Percentiles rank a stretch among this genome's conserved stretches.
phyloP scores from a whole-genome alignment of 2,329 filamentous ascomycete species.

The Blastomyces emzantsi region DNA sequence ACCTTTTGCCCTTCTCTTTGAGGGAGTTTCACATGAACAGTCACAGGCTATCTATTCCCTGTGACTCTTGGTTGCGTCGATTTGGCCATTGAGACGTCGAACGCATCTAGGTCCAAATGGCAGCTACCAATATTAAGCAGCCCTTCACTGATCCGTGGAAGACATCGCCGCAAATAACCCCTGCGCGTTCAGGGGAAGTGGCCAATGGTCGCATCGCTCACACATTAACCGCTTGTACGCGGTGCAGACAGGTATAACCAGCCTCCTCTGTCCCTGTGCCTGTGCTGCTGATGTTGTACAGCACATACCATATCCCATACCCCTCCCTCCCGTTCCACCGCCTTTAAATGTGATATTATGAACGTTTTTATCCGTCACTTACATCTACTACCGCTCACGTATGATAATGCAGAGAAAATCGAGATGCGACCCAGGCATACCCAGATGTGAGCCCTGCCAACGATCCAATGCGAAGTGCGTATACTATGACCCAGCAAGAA shows the following conservation, averaged over 20 bases:
- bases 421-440: conserved; percentile 85
- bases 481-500: conserved; percentile 86
- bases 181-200: conserved; percentile 24
- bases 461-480: conserved; percentile 85
- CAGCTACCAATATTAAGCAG: background rate
- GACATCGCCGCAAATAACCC: conserved; percentile 23
- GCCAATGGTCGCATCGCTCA: conserved; percentile 37
- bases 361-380: background rate
- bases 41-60: background rate
- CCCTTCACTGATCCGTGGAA: conserved; percentile 8
- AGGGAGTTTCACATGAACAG: background rate
- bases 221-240: conserved; percentile 42
- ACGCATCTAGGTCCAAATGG: conserved; percentile 1
- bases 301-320: background rate
- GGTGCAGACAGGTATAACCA: conserved; percentile 40
- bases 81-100: background rate
- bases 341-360: background rate
- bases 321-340: background rate
- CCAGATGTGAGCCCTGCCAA: conserved; percentile 86
- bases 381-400: background rate
- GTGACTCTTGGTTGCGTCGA: background rate
- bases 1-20: background rate
- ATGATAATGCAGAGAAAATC: conserved; percentile 66
- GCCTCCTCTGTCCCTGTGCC: background rate
- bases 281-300: background rate